Evolutionary conservation across 345 rosid genomes (phyloP), one percentile per base, ranked within the genome.

Genomic region (Linum lewisii): DNA sequence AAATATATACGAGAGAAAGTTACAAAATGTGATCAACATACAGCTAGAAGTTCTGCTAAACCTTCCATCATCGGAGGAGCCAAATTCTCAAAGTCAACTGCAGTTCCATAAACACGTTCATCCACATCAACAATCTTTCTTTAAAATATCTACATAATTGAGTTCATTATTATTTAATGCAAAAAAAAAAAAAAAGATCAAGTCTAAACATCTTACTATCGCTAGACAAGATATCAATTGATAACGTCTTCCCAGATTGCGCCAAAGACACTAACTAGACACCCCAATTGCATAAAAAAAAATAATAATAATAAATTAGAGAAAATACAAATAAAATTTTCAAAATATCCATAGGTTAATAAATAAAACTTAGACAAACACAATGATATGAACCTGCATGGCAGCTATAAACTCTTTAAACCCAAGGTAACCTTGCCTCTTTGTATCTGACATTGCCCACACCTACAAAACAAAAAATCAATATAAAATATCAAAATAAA

Each of bases 401-500:
- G 95, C 83, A 63, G 64, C 61, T 16, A 84, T 62, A 68, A 87
- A 91, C 62, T 91, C 98, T 58, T 45, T 73, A 66, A 87, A 79
- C 59, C 92, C 88, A 60, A 88, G 90, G 71, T 76, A 92, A 57
- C 96, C 93, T 53, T 84, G 96, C 38, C 95, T 72, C 75, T 81
- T 92, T 24, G 95, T 80, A 81, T 88, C 96, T 26, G 96, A 84
- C 69, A 82, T 83, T 4, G 98, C 93, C 98, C 98, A 92, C 25
- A 88, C 81, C 98, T 92, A 65, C 32, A 18, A n/a, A 29, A 24
- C 59, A 54, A 11, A 26, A 64, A n/a, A n/a, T n/a, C n/a, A 19
- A 11, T 54, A 61, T 7, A 47, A 54, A 51, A 19, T 36, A 59
- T 64, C 13, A 58, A 21, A 44, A 4, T 13, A 22, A 59, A 59